Evolutionary conservation across 176 grass and related monocot genomes (phyloP), one percentile per base, ranked within the genome.

Genomic region (Otatea glauca): DNA sequence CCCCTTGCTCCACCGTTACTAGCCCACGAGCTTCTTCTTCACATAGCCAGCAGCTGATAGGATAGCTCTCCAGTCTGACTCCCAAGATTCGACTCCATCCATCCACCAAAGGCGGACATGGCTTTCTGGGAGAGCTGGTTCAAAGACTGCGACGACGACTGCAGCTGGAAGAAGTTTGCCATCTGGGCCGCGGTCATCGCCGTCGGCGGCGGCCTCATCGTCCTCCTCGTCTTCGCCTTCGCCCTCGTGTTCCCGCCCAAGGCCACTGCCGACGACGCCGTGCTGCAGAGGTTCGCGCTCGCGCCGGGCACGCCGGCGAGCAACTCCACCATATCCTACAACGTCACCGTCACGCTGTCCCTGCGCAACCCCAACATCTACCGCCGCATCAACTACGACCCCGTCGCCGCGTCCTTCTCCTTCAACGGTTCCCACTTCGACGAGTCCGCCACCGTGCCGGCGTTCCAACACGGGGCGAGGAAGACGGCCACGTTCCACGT

Each of bases 371-470:
- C 89, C 51, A 87, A 91, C 89, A 49, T 87, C 0, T 75, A 91
- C 89, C 69, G 80, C 0, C 1, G 1, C 89, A 87, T 91, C 80
- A 23, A 3, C n/a, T 91, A 84, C 89, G 61, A 27, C 13, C 13
- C 61, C 27, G 0, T 87, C 0, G 51, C 75, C 23, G 75, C 35
- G 5, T 7, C 80, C 80, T 79, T 87, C 68, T 87, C 75, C 69
- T 90, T 74, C 89, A 87, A 80, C 84, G 68, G 75, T 51, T 25
- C 68, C 50, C 74, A 61, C n/a, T 90, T 90, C 89, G 89, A 90
- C 80, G 89, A 90, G 8, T 51, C 75, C 60, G 75, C 29, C 59
- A 9, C 41, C 75, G 75, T 90, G 20, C 68, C 5, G 2, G 50
- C 27, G 0, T 44, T 75, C 32, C n/a, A 84, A 2, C 16, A 60